A percentile compares a stretch with the other conserved stretches of the same genome.
These are phyloP conservation scores for Aspergillus taichungensis DNA, from an alignment of 495 filamentous ascomycete species.

Conservation along the genomic window DNA sequence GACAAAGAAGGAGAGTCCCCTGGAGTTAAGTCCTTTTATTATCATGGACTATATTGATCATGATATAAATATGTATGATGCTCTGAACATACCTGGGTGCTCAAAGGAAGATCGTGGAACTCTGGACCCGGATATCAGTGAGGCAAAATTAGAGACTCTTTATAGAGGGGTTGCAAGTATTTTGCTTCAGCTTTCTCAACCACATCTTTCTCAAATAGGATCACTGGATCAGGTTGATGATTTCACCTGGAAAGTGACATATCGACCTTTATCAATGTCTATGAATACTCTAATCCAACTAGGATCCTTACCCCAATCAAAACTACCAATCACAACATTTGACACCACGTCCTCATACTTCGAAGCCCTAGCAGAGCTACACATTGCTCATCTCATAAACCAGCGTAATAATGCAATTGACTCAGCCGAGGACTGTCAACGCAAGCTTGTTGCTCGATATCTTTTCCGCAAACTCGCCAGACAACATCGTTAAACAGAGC, in stretches of 20 bases:
- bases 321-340: slow-evolving; percentile 27
- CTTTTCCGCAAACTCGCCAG: slow-evolving; percentile 26
- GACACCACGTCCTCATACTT: slow-evolving; percentile 26
- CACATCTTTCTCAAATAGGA: slow-evolving; percentile 23
- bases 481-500: slow-evolving; percentile 13
- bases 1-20: slow-evolving; percentile 15
- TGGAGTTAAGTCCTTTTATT: slow-evolving; percentile 35
- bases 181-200: slow-evolving; percentile 23
- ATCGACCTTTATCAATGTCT: slow-evolving; percentile 14
- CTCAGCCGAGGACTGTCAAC: slow-evolving; percentile 32
- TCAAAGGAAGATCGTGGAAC: slow-evolving; percentile 7
- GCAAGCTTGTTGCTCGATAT: slow-evolving; percentile 34
- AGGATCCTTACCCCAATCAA: slow-evolving; percentile 17
- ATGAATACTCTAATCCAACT: slow-evolving; percentile 21
- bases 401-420: slow-evolving; percentile 33
- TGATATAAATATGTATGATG: slow-evolving; percentile 18
- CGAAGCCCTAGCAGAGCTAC: slow-evolving; percentile 31
- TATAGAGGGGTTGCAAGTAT: slow-evolving; percentile 26
- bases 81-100: slow-evolving; percentile 17
- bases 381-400: slow-evolving; percentile 28
- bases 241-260: slow-evolving; percentile 11
- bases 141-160: slow-evolving; percentile 16
- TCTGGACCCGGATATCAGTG: slow-evolving; percentile 20
- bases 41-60: slow-evolving; percentile 40
- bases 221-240: slow-evolving; percentile 15